Conservation (phyloP, 139 green algal species). For the Closterium sp. region DNA sequence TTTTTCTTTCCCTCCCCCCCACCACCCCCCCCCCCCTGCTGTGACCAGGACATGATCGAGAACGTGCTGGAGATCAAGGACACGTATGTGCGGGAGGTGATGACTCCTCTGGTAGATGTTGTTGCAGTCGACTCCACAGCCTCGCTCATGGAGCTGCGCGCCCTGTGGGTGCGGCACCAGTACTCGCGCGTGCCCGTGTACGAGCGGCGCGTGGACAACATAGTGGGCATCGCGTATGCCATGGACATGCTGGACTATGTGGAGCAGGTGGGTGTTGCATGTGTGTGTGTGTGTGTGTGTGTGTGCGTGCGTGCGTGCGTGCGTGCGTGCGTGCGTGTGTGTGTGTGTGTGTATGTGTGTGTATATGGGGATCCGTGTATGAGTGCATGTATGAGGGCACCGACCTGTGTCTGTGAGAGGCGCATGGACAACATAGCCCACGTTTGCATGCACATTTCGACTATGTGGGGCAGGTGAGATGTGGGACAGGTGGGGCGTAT, state of each 20-base stretch:
- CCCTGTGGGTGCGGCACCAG: conserved; percentile 55
- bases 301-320: neutral
- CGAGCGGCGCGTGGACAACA: conserved; percentile 56
- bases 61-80: conserved; percentile 58
- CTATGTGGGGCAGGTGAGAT: neutral
- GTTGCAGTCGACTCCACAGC: conserved; percentile 44
- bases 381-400: neutral
- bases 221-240: conserved; percentile 58
- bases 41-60: conserved; percentile 56
- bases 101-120: conserved; percentile 62
- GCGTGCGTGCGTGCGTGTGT: neutral
- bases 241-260: conserved; percentile 56
- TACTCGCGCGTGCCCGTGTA: conserved; percentile 58
- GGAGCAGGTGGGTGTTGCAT: conserved; percentile 5
- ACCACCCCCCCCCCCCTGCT: neutral
- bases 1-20: conserved; percentile 22
- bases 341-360: neutral
- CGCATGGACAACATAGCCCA: no score
- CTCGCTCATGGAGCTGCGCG: conserved; percentile 48
- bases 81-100: conserved; percentile 54
- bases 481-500: neutral
- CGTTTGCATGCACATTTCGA: no score
- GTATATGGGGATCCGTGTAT: neutral
- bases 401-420: neutral
- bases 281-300: neutral